Evolutionary conservation across 495 filamentous ascomycete genomes (phyloP), one percentile per base, ranked within the genome.

Genomic region (Amorphotheca resinae): DNA sequence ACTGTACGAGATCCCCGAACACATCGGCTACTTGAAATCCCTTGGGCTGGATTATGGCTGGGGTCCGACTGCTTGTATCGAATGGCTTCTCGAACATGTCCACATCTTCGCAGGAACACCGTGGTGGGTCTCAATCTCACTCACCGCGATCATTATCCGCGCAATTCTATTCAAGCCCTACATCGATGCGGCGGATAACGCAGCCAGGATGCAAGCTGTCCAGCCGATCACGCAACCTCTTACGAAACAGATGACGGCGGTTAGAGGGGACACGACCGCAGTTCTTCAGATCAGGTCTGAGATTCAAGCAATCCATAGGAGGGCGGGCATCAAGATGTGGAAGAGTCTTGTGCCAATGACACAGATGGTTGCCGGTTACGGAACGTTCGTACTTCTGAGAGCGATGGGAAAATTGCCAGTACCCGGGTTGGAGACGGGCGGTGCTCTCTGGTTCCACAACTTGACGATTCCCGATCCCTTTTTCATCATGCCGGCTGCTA

Each of bases 31-130:
- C 52, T 68, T 98, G 38, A 80, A 83, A 51, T 70, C 73, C 0
- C 63, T 95, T 16, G 91, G 91, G 1, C 62, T 96, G 16, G 85
- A 95, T 48, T 95, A 76, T 53, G 85, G 87, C 53, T 87, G 66
- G 67, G 88, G 91, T 17, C 70, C 79, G 2, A 80, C 84, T 0
- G 55, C 76, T 1, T 45, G 73, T 8, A 72, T 91, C 41, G 67
- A 95, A 66, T 84, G 64, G 63, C 2, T 77, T 6, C 61, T 95
- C 22, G 91, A 98, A 63, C 78, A 88, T 54, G 54, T 91, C 38
- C 84, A 95, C 62, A 61, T 95, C 42, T 78, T 67, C 53, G 55
- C 57, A 1, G 85, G 76, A 8, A 58, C 82, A 39, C 82, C 84
- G 1, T 95, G 89, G 91, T 86, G 84, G 77, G 74, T 62, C 5